Conservation (phyloP, 2,329 filamentous ascomycete species). For the Fusarium fracticaudum region DNA sequence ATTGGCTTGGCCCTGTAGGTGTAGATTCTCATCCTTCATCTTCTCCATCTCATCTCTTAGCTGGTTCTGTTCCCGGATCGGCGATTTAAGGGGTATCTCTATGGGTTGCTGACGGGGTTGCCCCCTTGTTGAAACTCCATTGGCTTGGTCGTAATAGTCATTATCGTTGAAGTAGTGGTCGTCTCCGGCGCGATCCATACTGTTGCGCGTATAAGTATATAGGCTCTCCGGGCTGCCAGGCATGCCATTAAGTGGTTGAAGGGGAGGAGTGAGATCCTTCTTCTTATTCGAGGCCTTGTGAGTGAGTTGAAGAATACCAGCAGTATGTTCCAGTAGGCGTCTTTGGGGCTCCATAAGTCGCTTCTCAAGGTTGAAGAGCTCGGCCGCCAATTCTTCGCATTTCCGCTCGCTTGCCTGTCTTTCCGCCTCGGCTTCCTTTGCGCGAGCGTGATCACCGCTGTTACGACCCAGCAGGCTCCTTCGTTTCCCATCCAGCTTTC, state of each 20-base stretch:
- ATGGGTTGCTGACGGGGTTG: constrained; percentile 55
- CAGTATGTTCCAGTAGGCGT: constrained; percentile 86
- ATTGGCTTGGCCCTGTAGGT: constrained; percentile 49
- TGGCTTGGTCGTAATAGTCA: constrained; percentile 72
- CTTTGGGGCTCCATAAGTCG: constrained; percentile 78
- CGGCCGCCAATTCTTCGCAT: constrained; percentile 84
- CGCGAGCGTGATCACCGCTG: constrained; percentile 59
- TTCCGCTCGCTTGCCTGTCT: constrained; percentile 78
- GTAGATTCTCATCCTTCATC: constrained; percentile 56
- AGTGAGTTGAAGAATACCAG: constrained; percentile 89
- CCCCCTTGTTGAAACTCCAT: constrained; percentile 51
- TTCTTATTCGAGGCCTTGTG: constrained; percentile 76
- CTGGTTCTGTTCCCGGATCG: constrained; percentile 63
- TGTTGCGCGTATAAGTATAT: constrained; percentile 72
- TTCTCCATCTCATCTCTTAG: constrained; percentile 59
- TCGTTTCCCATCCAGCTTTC: constrained; percentile 57
- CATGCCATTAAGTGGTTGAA: constrained; percentile 63
- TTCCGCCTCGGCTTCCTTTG: constrained; percentile 76
- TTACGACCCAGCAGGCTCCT: constrained; percentile 62
- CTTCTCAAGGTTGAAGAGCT: constrained; percentile 83
- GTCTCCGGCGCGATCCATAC: constrained; percentile 63
- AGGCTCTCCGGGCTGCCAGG: constrained; percentile 82
- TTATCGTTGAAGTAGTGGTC: constrained; percentile 80
- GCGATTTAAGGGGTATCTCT: constrained; percentile 69
- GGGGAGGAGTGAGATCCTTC: constrained; percentile 54